These are phyloP conservation scores for Corylus heterophylla DNA, from an alignment of 306 rosid genomes.

Conservation along the genomic window DNA sequence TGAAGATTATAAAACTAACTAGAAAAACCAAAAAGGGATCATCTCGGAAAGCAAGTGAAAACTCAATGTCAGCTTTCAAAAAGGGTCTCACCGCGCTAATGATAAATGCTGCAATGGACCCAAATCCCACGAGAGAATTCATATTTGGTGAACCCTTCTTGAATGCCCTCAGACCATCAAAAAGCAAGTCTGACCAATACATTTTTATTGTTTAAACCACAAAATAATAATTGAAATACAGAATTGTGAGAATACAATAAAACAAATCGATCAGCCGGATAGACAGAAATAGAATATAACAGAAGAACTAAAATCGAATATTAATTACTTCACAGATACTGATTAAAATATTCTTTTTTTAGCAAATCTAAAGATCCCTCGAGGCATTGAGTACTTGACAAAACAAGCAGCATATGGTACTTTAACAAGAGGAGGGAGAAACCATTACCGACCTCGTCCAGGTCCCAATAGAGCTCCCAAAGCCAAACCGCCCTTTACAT, in stretches of 20 bases:
- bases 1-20: slow-evolving; percentile 17
- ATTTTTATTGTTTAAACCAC: neutral
- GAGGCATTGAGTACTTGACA: neutral
- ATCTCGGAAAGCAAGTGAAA: slow-evolving; percentile 25
- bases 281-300: no score
- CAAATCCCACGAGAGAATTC: slow-evolving; percentile 98
- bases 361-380: neutral
- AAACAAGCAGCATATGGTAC: neutral
- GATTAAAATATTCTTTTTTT: neutral
- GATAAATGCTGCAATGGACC: slow-evolving; percentile 83
- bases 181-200: slow-evolving; percentile 69
- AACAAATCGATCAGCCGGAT: neutral
- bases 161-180: slow-evolving; percentile 82
- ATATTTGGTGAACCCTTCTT: slow-evolving; percentile 90
- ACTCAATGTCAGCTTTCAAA: slow-evolving; percentile 24
- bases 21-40: slow-evolving; percentile 22
- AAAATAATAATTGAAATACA: neutral
- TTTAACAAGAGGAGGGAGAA: slow-evolving; percentile 19
- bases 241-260: neutral
- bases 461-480: slow-evolving; percentile 86
- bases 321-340: neutral
- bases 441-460: slow-evolving; percentile 74
- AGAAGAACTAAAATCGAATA: neutral
- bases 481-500: slow-evolving; percentile 83
- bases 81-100: slow-evolving; percentile 77